Evolutionary conservation across 805 yeast species (phyloP).

Genomic region (Wickerhamiella sorbophila): DNA sequence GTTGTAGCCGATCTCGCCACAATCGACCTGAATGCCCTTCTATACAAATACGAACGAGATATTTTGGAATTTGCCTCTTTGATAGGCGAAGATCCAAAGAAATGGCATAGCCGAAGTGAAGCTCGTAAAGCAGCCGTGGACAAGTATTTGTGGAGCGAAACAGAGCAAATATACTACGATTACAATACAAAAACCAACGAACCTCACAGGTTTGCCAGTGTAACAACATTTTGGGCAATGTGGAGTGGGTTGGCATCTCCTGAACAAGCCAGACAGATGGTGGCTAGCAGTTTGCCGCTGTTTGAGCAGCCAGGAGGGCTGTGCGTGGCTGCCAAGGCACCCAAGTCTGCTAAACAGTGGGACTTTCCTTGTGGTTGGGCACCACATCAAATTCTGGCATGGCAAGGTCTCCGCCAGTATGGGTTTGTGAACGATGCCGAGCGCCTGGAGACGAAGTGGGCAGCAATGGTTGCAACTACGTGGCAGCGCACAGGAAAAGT

Average conservation of each 20-base stretch:
- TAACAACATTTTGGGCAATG: constrained; percentile 83
- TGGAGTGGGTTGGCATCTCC: constrained; percentile 64
- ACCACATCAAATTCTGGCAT: constrained; percentile 88
- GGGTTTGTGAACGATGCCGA: constrained; percentile 51
- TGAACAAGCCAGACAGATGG: constrained; percentile 54
- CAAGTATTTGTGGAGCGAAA: constrained; percentile 72
- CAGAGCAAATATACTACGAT: constrained; percentile 66
- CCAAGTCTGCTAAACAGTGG: constrained; percentile 85
- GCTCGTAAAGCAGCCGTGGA: constrained; percentile 41
- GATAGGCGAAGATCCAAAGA: constrained; percentile 37
- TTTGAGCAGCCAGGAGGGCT: constrained; percentile 84
- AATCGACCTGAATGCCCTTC: constrained; percentile 69
- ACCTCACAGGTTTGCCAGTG: constrained; percentile 62
- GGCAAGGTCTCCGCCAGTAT: constrained; percentile 72
- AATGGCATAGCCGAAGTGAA: constrained; percentile 52
- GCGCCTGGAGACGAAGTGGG: constrained; percentile 74
- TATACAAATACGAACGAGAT: constrained; percentile 82
- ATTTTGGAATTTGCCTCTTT: constrained; percentile 49
- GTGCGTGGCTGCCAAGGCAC: constrained; percentile 67
- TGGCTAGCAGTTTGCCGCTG: constrained; percentile 44
- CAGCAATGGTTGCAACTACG: constrained; percentile 74
- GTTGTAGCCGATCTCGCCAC: constrained; percentile 82
- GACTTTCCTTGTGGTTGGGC: constrained; percentile 99
- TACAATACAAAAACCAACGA: constrained; percentile 47
- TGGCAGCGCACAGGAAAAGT: constrained; percentile 89